phyloP scores from a whole-genome alignment of 768 basidiomycete species.

The Phylloporus rhodoxanthus region DNA sequence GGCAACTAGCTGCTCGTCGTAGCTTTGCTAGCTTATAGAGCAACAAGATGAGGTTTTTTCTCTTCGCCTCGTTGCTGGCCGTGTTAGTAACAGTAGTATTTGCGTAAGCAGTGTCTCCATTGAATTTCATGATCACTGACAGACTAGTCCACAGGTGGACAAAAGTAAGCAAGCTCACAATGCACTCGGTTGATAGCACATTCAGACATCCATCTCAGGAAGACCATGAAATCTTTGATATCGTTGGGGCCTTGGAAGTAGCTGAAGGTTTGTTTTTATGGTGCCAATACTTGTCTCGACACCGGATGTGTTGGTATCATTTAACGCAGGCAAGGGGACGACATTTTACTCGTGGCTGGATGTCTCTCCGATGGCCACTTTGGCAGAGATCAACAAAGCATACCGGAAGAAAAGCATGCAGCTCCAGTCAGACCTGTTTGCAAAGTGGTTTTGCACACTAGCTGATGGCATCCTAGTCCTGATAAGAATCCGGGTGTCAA shows the following conservation, averaged over 20 bases:
- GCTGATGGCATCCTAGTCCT: conserved; percentile 48
- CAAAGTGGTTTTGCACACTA: not conserved
- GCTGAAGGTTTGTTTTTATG: conserved; percentile 57
- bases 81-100: conserved; percentile 46
- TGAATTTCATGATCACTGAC: not conserved
- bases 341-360: conserved; percentile 95
- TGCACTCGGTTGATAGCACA: conserved; percentile 1
- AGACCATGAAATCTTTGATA: conserved; percentile 95
- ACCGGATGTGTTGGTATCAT: conserved; percentile 1
- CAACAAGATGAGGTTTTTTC: conserved; percentile 43
- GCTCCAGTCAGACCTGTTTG: conserved; percentile 65
- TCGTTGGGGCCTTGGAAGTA: conserved; percentile 73
- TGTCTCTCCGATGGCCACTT: conserved; percentile 66
- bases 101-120: conserved; percentile 45
- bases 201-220: conserved; percentile 43
- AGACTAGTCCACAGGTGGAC: conserved; percentile 51
- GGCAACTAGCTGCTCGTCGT: not conserved
- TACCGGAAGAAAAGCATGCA: conserved; percentile 88
- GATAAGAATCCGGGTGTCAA: conserved; percentile 91
- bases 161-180: conserved; percentile 40
- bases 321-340: conserved; percentile 65
- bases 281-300: not conserved
- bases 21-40: not conserved
- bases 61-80: conserved; percentile 45
- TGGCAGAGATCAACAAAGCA: conserved; percentile 77